Percentiles rank a stretch among this genome's conserved stretches.
phyloP scores from a whole-genome alignment of 257 asterid genomes.

The Solanum chmielewskii region DNA sequence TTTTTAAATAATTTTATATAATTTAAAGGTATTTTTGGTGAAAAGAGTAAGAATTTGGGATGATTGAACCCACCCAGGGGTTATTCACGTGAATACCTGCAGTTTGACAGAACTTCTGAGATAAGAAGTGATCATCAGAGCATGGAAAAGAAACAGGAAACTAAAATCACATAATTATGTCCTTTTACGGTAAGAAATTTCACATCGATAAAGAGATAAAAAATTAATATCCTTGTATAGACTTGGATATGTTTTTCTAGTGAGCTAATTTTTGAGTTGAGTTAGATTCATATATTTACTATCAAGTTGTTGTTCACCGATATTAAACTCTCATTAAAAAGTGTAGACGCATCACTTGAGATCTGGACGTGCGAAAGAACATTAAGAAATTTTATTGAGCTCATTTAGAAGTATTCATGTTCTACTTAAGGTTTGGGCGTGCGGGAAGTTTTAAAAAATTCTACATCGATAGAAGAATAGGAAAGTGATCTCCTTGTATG shows the following conservation, averaged over 20 bases:
- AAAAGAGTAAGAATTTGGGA: background rate
- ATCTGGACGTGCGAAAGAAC: too few species aligned
- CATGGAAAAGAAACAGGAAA: background rate
- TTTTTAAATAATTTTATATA: too few species aligned
- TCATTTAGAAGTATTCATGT: too few species aligned
- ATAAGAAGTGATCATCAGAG: background rate
- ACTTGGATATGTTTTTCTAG: too few species aligned
- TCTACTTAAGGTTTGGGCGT: background rate
- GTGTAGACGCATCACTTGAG: too few species aligned
- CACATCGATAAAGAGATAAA: accelerated
- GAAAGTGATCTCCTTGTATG: too few species aligned
- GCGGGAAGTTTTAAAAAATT: background rate
- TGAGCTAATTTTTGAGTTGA: too few species aligned
- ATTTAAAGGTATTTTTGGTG: background rate
- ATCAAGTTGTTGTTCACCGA: background rate
- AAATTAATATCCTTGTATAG: too few species aligned
- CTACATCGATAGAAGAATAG: background rate
- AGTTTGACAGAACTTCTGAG: background rate
- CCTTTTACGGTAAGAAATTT: too few species aligned
- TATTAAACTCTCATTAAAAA: background rate
- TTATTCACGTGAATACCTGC: background rate
- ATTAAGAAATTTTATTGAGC: too few species aligned
- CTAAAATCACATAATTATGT: background rate
- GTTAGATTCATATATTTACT: too few species aligned
- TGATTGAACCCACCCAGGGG: background rate